phyloP scores from a whole-genome alignment of 2,329 filamentous ascomycete species.

The Aspergillus bombycis region DNA sequence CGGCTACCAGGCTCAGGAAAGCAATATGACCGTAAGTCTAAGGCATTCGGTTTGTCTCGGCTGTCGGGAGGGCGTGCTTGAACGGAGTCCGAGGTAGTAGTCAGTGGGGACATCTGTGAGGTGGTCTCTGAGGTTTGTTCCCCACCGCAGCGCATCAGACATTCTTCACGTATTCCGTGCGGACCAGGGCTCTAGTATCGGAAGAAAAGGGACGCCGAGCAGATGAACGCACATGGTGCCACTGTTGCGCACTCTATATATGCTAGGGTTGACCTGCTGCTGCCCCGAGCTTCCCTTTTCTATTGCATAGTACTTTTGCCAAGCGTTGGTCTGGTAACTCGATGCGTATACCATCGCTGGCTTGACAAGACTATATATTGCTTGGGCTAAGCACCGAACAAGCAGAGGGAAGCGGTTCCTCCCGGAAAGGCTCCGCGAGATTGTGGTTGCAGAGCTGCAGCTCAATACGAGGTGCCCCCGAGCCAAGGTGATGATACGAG shows the following conservation, averaged over 20 bases:
- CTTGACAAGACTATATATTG: background rate
- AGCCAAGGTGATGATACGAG: background rate
- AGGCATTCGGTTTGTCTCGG: background rate
- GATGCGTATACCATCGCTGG: background rate
- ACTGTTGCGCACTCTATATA: no score
- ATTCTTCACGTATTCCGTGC: no score
- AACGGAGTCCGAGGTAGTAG: background rate
- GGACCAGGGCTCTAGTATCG: background rate
- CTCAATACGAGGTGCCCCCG: background rate
- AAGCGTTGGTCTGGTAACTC: no score
- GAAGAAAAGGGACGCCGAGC: background rate
- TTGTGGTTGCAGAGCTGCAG: background rate
- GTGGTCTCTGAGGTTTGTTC: no score
- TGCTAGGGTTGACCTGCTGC: no score
- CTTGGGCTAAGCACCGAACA: background rate
- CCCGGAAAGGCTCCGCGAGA: background rate
- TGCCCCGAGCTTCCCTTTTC: no score
- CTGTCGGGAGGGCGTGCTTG: background rate
- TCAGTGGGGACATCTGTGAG: background rate
- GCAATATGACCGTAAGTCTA: no score
- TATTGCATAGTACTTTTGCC: no score
- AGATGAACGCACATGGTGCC: no score
- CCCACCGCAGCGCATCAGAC: no score
- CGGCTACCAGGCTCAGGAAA: no score
- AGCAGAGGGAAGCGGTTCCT: background rate